Evolutionary conservation across 2,329 filamentous ascomycete species (phyloP), one percentile per base, ranked within the genome.

Genomic region (Aspergillus costaricaensis): DNA sequence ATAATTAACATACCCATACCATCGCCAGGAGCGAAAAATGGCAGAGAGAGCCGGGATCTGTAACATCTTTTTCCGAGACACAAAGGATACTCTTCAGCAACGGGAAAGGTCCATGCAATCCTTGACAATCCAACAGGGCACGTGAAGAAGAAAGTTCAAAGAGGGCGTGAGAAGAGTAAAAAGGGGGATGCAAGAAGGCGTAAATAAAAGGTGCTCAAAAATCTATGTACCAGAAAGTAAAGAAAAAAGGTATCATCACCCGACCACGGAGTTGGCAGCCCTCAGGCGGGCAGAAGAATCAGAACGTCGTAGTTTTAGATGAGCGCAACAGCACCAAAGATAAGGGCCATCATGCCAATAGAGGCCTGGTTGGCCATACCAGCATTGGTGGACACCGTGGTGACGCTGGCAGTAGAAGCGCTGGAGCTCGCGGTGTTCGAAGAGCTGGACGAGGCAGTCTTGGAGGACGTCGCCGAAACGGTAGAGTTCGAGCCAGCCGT

Each of bases 321-420:
- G 55, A 77, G 58, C 32, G 71, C 74, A 55, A 75, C 60, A 27
- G 68, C 69, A 61, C 70, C 77, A 44, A 75, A 66, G 21, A 74
- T 71, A 53, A 75, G 56, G 48, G 74, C 76, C 57, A 77, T 50
- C 66, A 78, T 63, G 50, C 72, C 69, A 50, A 71, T 71, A 21
- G 76, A 75, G 21, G 75, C 72, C 41, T 71, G 72, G 67, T 75
- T 70, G 47, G 62, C 57, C 25, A 70, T 66, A 38, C 69, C 74
- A 32, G 65, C 70, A 59, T 74, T 74, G 55, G 66, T 64, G 66
- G 70, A 67, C 38, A 74, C 69, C 39, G 74, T 68, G 19, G 66
- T 59, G 50, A 65, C 69, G 14, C 70, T 67, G 14, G 70, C 57
- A 27, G 62, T 65, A 19, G 69, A 62, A 59, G 67, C 66, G 59